Evolutionary conservation across 2,329 filamentous ascomycete species (phyloP).

Genomic region (Colletotrichum cordylinicola): DNA sequence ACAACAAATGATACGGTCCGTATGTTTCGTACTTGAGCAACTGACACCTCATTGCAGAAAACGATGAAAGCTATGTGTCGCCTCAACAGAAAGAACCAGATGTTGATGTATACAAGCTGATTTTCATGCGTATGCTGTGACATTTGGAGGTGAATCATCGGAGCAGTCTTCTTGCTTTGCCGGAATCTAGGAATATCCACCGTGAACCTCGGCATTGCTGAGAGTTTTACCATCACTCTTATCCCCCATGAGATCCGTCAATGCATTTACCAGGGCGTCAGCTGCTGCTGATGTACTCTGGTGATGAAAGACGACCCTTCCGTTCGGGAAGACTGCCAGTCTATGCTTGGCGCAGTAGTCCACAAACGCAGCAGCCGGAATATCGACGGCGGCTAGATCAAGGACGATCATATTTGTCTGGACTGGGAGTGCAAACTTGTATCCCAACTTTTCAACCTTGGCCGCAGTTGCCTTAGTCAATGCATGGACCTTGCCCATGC

Average conservation of each 20-base stretch:
- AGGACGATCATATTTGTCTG: background rate
- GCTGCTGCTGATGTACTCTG: background rate
- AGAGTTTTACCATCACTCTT: background rate
- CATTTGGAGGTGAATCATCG: too few relatives aligned
- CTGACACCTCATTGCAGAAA: too few relatives aligned
- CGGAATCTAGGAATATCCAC: too few relatives aligned
- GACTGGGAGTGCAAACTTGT: accelerated
- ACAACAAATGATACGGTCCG: too few relatives aligned
- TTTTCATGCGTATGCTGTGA: too few relatives aligned
- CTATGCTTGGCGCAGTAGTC: accelerated
- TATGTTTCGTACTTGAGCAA: too few relatives aligned
- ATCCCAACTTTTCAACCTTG: background rate
- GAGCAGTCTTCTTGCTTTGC: too few relatives aligned
- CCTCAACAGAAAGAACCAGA: too few relatives aligned
- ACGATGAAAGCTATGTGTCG: too few relatives aligned
- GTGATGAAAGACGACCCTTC: background rate
- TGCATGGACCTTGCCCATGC: background rate
- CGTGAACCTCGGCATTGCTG: too few relatives aligned
- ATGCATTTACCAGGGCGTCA: accelerated
- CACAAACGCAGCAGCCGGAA: background rate
- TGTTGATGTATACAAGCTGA: too few relatives aligned
- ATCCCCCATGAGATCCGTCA: accelerated
- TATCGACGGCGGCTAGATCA: background rate
- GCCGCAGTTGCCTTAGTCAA: accelerated
- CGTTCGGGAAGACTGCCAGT: background rate